A percentile compares a stretch with the other conserved stretches of the same genome.
phyloP scores from a whole-genome alignment of 306 rosid species.

The Geum urbanum region DNA sequence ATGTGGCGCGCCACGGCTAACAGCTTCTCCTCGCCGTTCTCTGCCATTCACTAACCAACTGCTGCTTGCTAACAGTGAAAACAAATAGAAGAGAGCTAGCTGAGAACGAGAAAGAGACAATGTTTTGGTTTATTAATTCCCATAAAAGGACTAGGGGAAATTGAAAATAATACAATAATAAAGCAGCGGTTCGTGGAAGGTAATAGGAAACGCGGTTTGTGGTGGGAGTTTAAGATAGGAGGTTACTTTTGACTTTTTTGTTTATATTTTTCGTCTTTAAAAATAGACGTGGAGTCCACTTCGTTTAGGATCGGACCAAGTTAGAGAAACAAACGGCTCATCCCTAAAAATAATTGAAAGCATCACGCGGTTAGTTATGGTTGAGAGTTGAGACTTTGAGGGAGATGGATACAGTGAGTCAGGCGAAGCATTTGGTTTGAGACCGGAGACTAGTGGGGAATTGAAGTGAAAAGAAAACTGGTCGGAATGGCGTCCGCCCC shows the following conservation, averaged over 20 bases:
- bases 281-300: background rate
- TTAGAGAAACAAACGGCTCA: background rate
- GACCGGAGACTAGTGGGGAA: too few species aligned
- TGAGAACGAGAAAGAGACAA: background rate
- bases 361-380: background rate
- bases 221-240: conserved; percentile 1
- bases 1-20: conserved; percentile 92
- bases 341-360: background rate
- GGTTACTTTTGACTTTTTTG: background rate
- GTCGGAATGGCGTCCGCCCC: background rate
- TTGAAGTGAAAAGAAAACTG: too few species aligned
- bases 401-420: background rate
- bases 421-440: background rate
- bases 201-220: conserved; percentile 48
- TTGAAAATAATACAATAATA: conserved; percentile 4
- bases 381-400: background rate
- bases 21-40: conserved; percentile 90
- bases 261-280: background rate
- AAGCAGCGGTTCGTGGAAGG: background rate
- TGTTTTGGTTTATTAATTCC: background rate
- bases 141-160: background rate
- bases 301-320: background rate
- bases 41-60: conserved; percentile 46
- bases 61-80: background rate
- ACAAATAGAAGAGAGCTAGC: background rate